phyloP scores from a whole-genome alignment of 495 filamentous ascomycete genomes.

The Aspergillus mulundensis region DNA sequence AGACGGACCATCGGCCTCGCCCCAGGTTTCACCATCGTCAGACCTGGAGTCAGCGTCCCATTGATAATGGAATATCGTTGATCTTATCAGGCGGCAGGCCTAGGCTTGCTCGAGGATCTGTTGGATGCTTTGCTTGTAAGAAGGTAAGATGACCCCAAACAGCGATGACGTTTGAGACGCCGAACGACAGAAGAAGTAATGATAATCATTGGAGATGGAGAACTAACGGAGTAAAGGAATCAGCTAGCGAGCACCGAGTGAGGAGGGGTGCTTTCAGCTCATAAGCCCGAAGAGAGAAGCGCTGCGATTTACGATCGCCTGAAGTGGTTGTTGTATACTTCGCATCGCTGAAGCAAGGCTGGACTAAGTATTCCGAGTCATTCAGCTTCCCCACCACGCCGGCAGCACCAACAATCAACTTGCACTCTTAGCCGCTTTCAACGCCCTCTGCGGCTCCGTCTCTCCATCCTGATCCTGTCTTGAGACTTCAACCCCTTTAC shows the following conservation, averaged over 20 bases:
- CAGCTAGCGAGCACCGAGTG: neutral
- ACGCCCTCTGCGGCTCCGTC: constrained; percentile 1
- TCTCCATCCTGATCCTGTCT: neutral
- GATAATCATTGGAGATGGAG: neutral
- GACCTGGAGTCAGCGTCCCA: neutral
- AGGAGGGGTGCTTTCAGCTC: neutral
- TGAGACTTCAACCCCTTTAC: neutral
- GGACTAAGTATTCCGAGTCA: neutral
- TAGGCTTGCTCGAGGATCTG: neutral
- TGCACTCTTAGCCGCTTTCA: neutral
- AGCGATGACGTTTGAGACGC: neutral
- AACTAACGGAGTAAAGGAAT: neutral
- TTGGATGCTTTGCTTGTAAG: neutral
- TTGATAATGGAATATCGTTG: neutral
- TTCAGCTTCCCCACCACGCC: constrained; percentile 19
- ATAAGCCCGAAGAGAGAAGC: neutral
- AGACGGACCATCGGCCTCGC: neutral
- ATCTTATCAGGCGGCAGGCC: constrained; percentile 3
- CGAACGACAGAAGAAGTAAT: neutral
- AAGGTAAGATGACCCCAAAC: neutral
- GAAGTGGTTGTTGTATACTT: neutral
- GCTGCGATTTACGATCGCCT: neutral
- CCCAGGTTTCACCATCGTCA: neutral
- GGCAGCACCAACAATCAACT: constrained; percentile 16
- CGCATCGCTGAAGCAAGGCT: neutral